Percentiles rank a stretch among this genome's conserved stretches.
Conservation (phyloP, 305 asterid species). For the Nicotiana rustica region DNA sequence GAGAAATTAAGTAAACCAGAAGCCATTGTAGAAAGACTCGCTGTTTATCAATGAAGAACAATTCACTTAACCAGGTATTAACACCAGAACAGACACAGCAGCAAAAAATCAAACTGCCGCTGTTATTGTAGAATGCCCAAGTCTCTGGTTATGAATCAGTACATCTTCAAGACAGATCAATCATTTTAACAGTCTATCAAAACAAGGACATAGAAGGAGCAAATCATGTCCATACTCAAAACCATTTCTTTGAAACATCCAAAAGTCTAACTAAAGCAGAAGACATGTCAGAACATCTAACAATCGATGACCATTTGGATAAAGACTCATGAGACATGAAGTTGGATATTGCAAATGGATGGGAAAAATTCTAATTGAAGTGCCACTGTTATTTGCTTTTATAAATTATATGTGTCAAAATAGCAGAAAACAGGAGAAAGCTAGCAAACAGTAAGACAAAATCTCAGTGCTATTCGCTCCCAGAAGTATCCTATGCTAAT, state of each 20-base stretch:
- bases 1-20: not conserved
- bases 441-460: not conserved
- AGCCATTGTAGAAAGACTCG: not conserved
- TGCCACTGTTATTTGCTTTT: not conserved
- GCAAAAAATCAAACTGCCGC: not conserved
- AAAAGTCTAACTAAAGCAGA: not conserved
- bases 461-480: not conserved
- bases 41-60: not conserved
- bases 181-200: conserved; percentile 10
- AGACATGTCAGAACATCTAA: not conserved
- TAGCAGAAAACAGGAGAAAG: not conserved
- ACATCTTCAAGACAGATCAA: not conserved
- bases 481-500: not conserved
- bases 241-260: conserved; percentile 6
- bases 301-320: not conserved
- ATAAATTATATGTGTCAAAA: not conserved
- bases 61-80: not conserved
- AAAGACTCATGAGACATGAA: not conserved
- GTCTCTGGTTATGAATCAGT: not conserved
- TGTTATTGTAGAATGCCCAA: not conserved
- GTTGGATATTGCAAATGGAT: not conserved
- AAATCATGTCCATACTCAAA: not conserved
- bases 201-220: not conserved
- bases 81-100: conserved; percentile 23
- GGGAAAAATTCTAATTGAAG: not conserved